Base-by-base conservation (phyloP, 805 yeast species). In the Saccharomyces kudriavzevii region DNA sequence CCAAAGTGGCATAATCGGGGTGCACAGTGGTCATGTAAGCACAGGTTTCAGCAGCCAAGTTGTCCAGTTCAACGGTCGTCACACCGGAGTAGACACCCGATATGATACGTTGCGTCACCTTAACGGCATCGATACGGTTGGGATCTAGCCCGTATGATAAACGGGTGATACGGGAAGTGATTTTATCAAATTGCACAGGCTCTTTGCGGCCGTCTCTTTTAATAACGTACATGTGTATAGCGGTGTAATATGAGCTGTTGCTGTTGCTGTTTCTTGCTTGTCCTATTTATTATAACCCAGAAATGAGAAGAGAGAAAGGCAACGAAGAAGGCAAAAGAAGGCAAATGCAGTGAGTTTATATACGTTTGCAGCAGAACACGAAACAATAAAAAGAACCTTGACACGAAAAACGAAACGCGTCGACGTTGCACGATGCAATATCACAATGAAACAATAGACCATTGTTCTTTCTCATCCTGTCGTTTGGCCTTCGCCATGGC, bases 31-130 rank as follows among this genome's bases (percentile, higher is more conserved):
- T 90, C 97, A 94, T 89, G 68, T 86, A 87, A 46, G 98, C 98
- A 54, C 97, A 96, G 40, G 97, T 90, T 73, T 94, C 99, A 47
- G 98, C 97, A 49, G 98, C 91, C 51, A 85, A 71, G 64, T 84
- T 83, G 62, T 84, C 90, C 56, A 87, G 75, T 70, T 94, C 97
- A 56, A 86, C 80, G 52, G 98, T 94, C 65, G 92, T 90, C 51
- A 94, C 99, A 65, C 98, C 98, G 66, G 89, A 95, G 71, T 92
- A 94, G 53, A 94, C 97, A 70, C 99, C 99, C 13, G 94, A 81
- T 58, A 90, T 91, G 63, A 92, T 95, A 68, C 96, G 81, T 72
- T 94, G 98, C 24, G 99, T 92, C 72, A 94, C 90, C 60, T 94
- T 88, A 52, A 88, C 96, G 40, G 98, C 91, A 68, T 94, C 98